phyloP scores from a whole-genome alignment of 495 filamentous ascomycete species.

The Neurospora sp. region DNA sequence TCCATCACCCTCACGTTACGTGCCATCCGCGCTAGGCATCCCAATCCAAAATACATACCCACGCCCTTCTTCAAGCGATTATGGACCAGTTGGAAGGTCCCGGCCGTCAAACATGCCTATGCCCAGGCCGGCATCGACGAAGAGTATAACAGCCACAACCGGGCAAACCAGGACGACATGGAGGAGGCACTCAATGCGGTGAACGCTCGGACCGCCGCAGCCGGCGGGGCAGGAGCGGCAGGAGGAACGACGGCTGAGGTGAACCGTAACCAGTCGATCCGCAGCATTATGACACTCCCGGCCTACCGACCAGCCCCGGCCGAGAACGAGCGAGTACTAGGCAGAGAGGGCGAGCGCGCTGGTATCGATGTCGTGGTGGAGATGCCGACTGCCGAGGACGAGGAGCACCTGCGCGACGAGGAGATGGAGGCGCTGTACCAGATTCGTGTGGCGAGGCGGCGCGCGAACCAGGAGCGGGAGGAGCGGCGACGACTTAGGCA shows the following conservation, averaged over 20 bases:
- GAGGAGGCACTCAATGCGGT: slow-evolving; percentile 9
- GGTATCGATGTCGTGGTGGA: slow-evolving; percentile 92
- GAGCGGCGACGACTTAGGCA: slow-evolving; percentile 52
- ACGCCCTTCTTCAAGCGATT: slow-evolving; percentile 45
- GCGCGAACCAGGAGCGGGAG: slow-evolving; percentile 68
- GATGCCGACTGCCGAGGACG: slow-evolving; percentile 41
- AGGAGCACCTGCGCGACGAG: slow-evolving; percentile 74
- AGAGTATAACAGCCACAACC: slow-evolving; percentile 16
- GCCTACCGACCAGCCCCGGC: slow-evolving; percentile 59
- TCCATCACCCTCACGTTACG: slow-evolving; percentile 9
- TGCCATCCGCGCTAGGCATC: slow-evolving; percentile 17
- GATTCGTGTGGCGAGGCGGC: slow-evolving; percentile 68
- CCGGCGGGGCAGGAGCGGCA: slow-evolving; percentile 6
- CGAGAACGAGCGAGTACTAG: slow-evolving; percentile 75
- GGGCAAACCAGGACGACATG: slow-evolving; percentile 11
- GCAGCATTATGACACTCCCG: slow-evolving; percentile 87
- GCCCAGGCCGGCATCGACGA: slow-evolving; percentile 14
- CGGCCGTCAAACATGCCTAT: slow-evolving; percentile 10
- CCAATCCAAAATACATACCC: slow-evolving; percentile 49
- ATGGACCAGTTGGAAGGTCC: slow-evolving; percentile 50
- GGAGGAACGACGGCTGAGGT: slow-evolving; percentile 34
- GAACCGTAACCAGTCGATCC: slow-evolving; percentile 75
- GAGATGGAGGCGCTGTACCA: slow-evolving; percentile 93
- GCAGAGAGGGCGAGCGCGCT: slow-evolving; percentile 79
- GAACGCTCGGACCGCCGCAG: slow-evolving; percentile 1